Base-by-base conservation (phyloP, 164 flowering plant species). In the Pachysandra terminalis region DNA sequence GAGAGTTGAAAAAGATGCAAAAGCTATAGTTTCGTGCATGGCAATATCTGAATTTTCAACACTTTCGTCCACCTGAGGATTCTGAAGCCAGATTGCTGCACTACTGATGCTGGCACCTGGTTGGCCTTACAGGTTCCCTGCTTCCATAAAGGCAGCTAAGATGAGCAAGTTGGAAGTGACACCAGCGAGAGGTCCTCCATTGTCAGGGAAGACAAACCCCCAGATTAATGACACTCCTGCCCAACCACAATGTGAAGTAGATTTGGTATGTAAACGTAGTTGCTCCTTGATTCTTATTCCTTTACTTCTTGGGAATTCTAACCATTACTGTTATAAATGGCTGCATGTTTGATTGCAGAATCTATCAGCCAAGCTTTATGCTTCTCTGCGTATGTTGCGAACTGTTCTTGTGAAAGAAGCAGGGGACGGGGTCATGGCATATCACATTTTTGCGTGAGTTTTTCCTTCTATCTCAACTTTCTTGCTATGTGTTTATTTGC, bases 361-460 rank as follows among this genome's bases (percentile, higher is more conserved):
- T 41, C 78, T 94, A 32, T 80, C 93, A 22, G 93, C 91, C n/a
- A 84, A 82, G 71, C 68, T 94, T 53, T 94, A 77, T 77, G 19
- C 80, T 75, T 75, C 90, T 63, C 65, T 94, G 71, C 79, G 87
- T n/a, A 57, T 66, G 71, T 93, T 94, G 61, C 90, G 98, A 61
- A 82, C 82, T 51, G 28, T 15, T 65, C 89, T 94, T 69, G 74
- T 88, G 28, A 91, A 78, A 74, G 97, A 88, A 81, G 86, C 89
- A 58, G 91, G 81, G 55, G 90, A 88, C 0, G 86, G 89, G n/a
- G 84, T 83, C 66, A 74, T 71, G 80, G 85, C 98, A 59, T 80
- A 90, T 78, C 97, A 94, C 73, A 86, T 91, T 64, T 91, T 91
- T 68, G 78, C 78, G 98, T 90, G 64, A 71, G 88, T 64, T 65